Evolutionary conservation across 495 filamentous ascomycete genomes (phyloP), one percentile per base, ranked within the genome.

Genomic region (Zalerion maritima): DNA sequence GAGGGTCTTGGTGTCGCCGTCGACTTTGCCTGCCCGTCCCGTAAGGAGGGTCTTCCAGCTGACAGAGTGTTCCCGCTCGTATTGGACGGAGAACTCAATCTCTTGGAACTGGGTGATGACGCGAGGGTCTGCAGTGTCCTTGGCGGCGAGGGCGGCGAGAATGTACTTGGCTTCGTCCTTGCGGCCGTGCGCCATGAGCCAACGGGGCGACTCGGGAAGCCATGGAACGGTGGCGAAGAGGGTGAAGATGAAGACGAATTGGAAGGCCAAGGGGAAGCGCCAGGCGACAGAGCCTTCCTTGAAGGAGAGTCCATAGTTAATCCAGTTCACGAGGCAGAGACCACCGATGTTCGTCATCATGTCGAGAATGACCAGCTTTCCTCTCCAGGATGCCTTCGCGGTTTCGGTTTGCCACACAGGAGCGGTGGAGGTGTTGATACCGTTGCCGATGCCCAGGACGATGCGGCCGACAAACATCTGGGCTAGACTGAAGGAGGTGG

Each of bases 301-400:
- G 34, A 74, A 84, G 19, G 71, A 68, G 24, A 81, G 61, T 12
- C 67, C 81, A 26, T 79, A 77, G 36, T 74, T 72, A 26, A 85
- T 62, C 78, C 78, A 86, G 54, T 85, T 31, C 21, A 46, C 45
- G 3, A 69, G 36, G 13, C 47, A 55, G 40, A 69, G 74, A 5
- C 72, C 69, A 21, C 61, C 60, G 29, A 75, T 68, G 36, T 75
- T 75, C 49, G 71, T 47, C 14, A 66, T 63, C 52, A 74, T 57
- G 32, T 75, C 71, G 8, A 76, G 51, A 24, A 75, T 62, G 12
- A 75, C 65, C 13, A 76, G 46, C 31, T 67, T 64, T 23, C 75
- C 74, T 35, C 71, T 55, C 62, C 64, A 69, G 29, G 57, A 55
- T 0, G 60, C 57, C 34, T 71, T 63, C 0, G 69, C 64, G 1